These are phyloP conservation scores for Mesembryanthemum crystallinum DNA, from an alignment of 148 eudicot genomes.

Conservation along the genomic window DNA sequence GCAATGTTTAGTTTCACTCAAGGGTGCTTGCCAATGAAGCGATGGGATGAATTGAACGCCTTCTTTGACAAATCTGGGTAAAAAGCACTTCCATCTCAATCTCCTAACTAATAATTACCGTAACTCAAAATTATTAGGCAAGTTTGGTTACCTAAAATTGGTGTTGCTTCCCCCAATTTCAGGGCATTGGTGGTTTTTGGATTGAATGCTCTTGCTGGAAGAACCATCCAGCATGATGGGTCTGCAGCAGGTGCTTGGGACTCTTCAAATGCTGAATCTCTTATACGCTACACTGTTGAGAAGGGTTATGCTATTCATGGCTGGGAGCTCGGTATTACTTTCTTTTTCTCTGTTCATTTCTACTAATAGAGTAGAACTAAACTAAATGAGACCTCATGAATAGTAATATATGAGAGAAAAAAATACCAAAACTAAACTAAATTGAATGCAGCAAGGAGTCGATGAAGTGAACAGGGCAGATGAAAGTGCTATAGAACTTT, in stretches of 20 bases:
- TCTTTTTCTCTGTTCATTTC: no score
- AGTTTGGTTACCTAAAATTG: not conserved
- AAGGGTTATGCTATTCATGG: conserved; percentile 64
- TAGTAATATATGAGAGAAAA: no score
- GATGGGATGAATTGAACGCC: conserved; percentile 82
- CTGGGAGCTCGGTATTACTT: conserved; percentile 76
- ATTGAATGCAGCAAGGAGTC: no score
- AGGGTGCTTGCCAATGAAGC: conserved; percentile 69
- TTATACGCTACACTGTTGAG: conserved; percentile 64
- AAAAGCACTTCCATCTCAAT: not conserved
- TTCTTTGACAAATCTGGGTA: conserved; percentile 76
- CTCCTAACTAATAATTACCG: not conserved
- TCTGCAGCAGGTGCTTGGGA: conserved; percentile 75
- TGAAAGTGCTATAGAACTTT: not conserved
- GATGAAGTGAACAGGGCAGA: no score
- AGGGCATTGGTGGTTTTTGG: conserved; percentile 78
- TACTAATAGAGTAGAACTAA: no score
- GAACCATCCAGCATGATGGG: conserved; percentile 38
- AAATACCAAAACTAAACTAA: no score
- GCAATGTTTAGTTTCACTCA: conserved; percentile 66
- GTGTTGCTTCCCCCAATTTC: conserved; percentile 11
- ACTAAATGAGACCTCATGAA: no score
- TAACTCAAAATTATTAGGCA: not conserved
- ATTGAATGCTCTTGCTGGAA: conserved; percentile 81
- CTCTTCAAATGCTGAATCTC: conserved; percentile 65